Conservation (phyloP, 768 basidiomycete genomes). For the Termitomyces sp. region DNA sequence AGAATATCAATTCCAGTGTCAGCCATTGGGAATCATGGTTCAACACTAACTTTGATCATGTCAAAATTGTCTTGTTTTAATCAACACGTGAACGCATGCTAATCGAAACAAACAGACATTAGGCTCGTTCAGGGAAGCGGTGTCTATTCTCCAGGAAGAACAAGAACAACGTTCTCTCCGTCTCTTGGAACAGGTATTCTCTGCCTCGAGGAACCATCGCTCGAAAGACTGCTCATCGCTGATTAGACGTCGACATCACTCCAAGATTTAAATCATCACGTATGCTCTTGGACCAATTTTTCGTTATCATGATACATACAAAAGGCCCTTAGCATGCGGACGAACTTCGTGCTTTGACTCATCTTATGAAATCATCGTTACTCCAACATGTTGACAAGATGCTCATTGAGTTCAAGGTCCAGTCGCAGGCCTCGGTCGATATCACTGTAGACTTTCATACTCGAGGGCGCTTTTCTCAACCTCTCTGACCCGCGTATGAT, state of each 20-base stretch:
- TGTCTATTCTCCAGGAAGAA: constrained; percentile 1
- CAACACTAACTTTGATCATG: constrained; percentile 2
- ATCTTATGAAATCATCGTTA: constrained; percentile 1
- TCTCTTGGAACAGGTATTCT: constrained; percentile 9
- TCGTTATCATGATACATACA: neutral
- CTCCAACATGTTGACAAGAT: constrained; percentile 5
- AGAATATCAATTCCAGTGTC: neutral
- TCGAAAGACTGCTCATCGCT: neutral
- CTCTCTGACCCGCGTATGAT: neutral
- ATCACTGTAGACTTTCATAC: constrained; percentile 9
- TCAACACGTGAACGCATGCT: neutral
- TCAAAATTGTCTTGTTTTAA: neutral
- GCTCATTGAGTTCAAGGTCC: constrained; percentile 4
- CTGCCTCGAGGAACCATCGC: neutral
- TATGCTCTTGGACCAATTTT: neutral
- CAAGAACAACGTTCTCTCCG: constrained; percentile 1
- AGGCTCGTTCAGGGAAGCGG: neutral
- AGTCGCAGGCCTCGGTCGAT: constrained; percentile 12
- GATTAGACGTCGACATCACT: constrained; percentile 6
- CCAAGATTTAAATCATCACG: constrained; percentile 9
- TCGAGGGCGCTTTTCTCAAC: neutral
- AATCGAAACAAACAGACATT: constrained; percentile 6
- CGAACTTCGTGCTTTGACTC: constrained; percentile 3
- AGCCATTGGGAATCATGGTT: constrained; percentile 1
- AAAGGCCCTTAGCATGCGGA: constrained; percentile 6